These are phyloP conservation scores for Heteromeles arbutifolia DNA, from an alignment of 306 rosid species.

Conservation along the genomic window DNA sequence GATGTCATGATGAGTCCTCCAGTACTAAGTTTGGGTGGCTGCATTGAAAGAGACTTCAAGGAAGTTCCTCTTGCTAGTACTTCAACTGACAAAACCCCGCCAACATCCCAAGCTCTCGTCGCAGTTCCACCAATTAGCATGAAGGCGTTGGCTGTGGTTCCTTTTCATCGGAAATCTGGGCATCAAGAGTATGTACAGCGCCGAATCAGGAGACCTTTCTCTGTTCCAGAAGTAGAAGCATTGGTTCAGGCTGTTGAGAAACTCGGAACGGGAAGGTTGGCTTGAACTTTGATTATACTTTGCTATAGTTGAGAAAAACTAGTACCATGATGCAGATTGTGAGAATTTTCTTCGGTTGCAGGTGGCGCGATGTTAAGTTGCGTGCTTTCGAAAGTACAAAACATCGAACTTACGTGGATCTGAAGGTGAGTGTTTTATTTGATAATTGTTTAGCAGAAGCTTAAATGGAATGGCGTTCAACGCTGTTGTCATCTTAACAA, in stretches of 20 bases:
- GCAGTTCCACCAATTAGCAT: constrained; percentile 52
- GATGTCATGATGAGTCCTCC: constrained; percentile 32
- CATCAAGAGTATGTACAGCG: constrained; percentile 56
- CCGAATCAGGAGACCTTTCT: constrained; percentile 75
- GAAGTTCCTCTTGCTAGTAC: constrained; percentile 26
- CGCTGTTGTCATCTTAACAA: background rate
- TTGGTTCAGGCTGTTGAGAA: constrained; percentile 76
- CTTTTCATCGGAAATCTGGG: constrained; percentile 45
- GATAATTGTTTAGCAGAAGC: background rate
- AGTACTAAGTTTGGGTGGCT: constrained; percentile 32
- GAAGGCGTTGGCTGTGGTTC: constrained; percentile 58
- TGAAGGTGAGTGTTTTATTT: constrained; percentile 44
- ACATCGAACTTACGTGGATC: constrained; percentile 70
- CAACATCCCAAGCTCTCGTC: constrained; percentile 47
- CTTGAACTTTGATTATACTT: background rate
- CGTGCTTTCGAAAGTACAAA: constrained; percentile 58
- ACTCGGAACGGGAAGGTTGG: constrained; percentile 82
- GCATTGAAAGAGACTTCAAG: constrained; percentile 34
- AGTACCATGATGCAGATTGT: background rate
- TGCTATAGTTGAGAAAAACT: background rate
- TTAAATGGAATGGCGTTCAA: background rate
- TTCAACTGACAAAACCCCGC: constrained; percentile 32
- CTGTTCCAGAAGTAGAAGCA: constrained; percentile 78
- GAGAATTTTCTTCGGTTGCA: constrained; percentile 7
- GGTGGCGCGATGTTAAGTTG: constrained; percentile 73